A percentile compares a stretch with the other conserved stretches of the same genome.
Conservation (phyloP, 2,329 filamentous ascomycete genomes). For the Aureobasidium sp. region DNA sequence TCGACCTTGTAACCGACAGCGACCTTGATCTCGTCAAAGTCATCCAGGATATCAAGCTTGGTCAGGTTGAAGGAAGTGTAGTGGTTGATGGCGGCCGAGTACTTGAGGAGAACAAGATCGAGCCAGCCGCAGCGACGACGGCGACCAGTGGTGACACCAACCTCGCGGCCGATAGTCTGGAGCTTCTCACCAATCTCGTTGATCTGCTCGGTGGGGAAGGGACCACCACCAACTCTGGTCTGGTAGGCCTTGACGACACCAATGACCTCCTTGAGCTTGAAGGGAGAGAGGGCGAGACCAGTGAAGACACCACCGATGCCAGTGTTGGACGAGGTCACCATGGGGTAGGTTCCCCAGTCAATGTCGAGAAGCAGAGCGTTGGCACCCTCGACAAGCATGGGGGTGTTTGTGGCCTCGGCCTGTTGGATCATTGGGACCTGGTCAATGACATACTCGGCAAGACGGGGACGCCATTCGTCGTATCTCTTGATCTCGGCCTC, state of each 20-base stretch:
- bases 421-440: slow-evolving; percentile 57
- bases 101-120: slow-evolving; percentile 63
- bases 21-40: slow-evolving; percentile 67
- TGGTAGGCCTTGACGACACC: slow-evolving; percentile 65
- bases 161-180: slow-evolving; percentile 50
- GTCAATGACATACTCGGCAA: slow-evolving; percentile 59
- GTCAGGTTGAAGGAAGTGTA: slow-evolving; percentile 60
- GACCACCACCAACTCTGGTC: slow-evolving; percentile 50
- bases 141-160: slow-evolving; percentile 52
- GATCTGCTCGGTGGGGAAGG: slow-evolving; percentile 62
- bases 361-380: slow-evolving; percentile 64
- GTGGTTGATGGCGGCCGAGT: slow-evolving; percentile 58
- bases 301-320: slow-evolving; percentile 56
- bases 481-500: slow-evolving; percentile 62
- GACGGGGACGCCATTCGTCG: slow-evolving; percentile 50
- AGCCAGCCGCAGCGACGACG: slow-evolving; percentile 58
- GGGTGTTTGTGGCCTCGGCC: slow-evolving; percentile 52
- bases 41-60: slow-evolving; percentile 65
- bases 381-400: slow-evolving; percentile 63
- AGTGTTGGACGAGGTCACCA: slow-evolving; percentile 55
- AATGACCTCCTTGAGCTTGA: slow-evolving; percentile 54
- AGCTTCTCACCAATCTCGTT: slow-evolving; percentile 52
- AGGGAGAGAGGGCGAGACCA: slow-evolving; percentile 55
- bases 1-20: slow-evolving; percentile 62
- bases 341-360: slow-evolving; percentile 56